Evolutionary conservation across 164 flowering plant genomes (phyloP), one percentile per base, ranked within the genome.

Genomic region (Saururus chinensis): DNA sequence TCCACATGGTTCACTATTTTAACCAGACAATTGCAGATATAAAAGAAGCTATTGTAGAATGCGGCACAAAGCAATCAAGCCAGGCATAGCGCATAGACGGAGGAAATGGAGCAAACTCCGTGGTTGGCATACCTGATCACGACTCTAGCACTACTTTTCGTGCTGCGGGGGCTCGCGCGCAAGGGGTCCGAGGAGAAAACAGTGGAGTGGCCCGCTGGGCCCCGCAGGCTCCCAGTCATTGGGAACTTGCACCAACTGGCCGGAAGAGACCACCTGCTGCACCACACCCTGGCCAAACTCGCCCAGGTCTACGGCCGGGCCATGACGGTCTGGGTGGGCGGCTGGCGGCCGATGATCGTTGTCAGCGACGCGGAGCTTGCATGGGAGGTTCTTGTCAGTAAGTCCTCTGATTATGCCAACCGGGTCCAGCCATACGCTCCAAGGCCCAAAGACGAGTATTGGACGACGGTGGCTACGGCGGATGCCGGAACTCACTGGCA

Each of bases 401-500:
- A 37, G n/a, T 58, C 60, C n/a, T 14, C 60, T 7, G 60, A 58
- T 37, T 58, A 58, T 20, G 60, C 45, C n/a, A 10, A 41, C n/a
- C 60, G 60, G 8, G 20, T 9, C 21, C 41, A 10, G 6, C 45
- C 45, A 7, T 37, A 5, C 24, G 4, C 26, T 14, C 19, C 57
- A 6, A 62, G 25, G 51, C 11, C 61, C 61, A 57, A n/a, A 19
- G 17, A 30, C 25, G 70, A 51, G n/a, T 30, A 51, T n/a, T 62
- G 54, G 51, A 60, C 37, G 6, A 68, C 71, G 14, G 24, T 68
- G 2, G 49, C 57, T 11, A 62, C 59, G 19, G 57, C 62, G 4
- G 51, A 68, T 42, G 41, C 51, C 16, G 66, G 71, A 45, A 53
- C 61, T 0, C 52, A 40, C 16, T 66, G 69, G 69, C 53, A 66